Evolutionary conservation across 2,329 filamentous ascomycete genomes (phyloP).

Genomic region (Stemphylium lycopersici): DNA sequence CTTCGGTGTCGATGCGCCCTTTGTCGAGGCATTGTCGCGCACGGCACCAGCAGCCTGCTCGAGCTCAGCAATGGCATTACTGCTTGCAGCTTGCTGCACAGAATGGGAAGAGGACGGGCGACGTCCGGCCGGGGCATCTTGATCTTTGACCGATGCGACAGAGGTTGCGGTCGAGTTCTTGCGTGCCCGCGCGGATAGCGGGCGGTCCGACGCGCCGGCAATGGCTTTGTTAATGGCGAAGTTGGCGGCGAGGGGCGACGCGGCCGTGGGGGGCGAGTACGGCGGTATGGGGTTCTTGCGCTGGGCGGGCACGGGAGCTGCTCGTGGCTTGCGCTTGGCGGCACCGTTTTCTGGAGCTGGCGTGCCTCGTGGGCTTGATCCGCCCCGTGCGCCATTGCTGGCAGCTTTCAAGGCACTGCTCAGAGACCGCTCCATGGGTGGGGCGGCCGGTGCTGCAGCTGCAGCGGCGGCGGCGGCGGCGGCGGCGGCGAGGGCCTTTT

Average conservation of each 20-base stretch:
- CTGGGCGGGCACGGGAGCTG: conserved; percentile 69
- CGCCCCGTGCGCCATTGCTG: conserved; percentile 45
- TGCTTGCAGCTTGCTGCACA: conserved; percentile 33
- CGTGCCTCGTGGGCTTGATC: conserved; percentile 70
- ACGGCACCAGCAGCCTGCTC: conserved; percentile 40
- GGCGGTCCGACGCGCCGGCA: conserved; percentile 57
- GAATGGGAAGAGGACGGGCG: conserved; percentile 49
- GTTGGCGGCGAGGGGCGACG: conserved; percentile 75
- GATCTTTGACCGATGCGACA: conserved; percentile 54
- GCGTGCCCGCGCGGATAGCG: conserved; percentile 72
- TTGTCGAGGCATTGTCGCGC: conserved; percentile 31
- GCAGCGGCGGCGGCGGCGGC: no score
- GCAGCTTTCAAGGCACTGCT: conserved; percentile 62
- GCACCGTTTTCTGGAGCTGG: conserved; percentile 60
- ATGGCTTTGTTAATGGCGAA: conserved; percentile 64
- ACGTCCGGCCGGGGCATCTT: conserved; percentile 49
- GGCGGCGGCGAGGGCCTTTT: conserved; percentile 59
- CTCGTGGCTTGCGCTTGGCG: conserved; percentile 73
- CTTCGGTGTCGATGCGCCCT: conserved; percentile 39
- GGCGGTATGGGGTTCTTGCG: conserved; percentile 70
- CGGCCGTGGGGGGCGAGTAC: conserved; percentile 73
- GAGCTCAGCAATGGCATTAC: conserved; percentile 40
- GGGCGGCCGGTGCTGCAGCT: conserved; percentile 38
- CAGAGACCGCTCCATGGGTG: conserved; percentile 70
- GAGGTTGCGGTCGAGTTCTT: conserved; percentile 67